These are phyloP conservation scores for Pyricularia grisea DNA, from an alignment of 2,329 filamentous ascomycete species.

Conservation along the genomic window DNA sequence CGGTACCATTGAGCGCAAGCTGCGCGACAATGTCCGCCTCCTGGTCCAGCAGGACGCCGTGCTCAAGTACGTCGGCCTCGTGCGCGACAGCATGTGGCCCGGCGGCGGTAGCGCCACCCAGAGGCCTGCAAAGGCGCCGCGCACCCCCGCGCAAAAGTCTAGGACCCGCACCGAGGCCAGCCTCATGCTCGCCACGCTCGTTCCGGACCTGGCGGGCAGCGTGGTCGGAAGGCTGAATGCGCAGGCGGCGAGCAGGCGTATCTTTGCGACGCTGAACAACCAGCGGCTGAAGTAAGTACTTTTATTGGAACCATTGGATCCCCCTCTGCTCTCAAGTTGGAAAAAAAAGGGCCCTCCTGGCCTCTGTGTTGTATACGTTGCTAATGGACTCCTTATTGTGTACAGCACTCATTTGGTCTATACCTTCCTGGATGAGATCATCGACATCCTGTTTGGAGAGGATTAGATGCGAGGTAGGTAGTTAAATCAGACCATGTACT, in stretches of 20 bases:
- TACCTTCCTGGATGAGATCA: constrained; percentile 61
- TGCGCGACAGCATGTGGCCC: constrained; percentile 79
- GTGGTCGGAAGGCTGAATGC: constrained; percentile 92
- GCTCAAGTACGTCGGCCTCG: constrained; percentile 61
- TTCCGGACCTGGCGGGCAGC: constrained; percentile 85
- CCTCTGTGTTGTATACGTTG: too few species aligned
- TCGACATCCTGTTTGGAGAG: constrained; percentile 54
- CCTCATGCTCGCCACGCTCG: constrained; percentile 76
- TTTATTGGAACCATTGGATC: too few species aligned
- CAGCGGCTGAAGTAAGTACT: constrained; percentile 63
- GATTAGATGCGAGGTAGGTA: constrained; percentile 5
- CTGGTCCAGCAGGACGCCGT: constrained; percentile 72
- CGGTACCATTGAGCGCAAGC: constrained; percentile 91
- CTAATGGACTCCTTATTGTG: constrained; percentile 11
- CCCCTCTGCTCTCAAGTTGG: too few species aligned
- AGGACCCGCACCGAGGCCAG: constrained; percentile 80
- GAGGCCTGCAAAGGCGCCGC: constrained; percentile 33
- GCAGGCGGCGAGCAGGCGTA: constrained; percentile 75
- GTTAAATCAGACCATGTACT: constrained; percentile 1
- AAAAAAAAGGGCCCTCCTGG: too few species aligned
- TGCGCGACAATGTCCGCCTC: constrained; percentile 71
- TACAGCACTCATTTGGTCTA: constrained; percentile 57
- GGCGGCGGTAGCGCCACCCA: constrained; percentile 40
- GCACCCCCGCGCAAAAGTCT: constrained; percentile 65
- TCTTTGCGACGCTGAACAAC: constrained; percentile 91